These are phyloP conservation scores for Colletotrichum tropicale DNA, from an alignment of 2,329 filamentous ascomycete species.

Conservation along the genomic window DNA sequence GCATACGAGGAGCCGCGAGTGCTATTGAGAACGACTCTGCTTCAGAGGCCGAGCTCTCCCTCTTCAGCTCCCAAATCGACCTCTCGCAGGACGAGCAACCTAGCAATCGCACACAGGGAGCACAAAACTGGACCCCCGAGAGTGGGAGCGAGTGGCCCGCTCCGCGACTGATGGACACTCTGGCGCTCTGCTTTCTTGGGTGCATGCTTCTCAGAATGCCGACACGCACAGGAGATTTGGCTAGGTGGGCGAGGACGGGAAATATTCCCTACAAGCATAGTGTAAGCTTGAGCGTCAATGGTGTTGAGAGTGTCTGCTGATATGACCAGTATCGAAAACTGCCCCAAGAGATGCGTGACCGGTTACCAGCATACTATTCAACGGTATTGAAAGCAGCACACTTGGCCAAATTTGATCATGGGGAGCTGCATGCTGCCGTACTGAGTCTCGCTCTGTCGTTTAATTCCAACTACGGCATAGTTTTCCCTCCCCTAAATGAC, in stretches of 20 bases:
- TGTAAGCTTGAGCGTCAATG: conserved; percentile 41
- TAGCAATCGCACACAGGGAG: conserved; percentile 33
- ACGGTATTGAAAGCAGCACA: conserved; percentile 58
- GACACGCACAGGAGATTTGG: conserved; percentile 75
- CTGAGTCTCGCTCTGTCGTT: conserved; percentile 68
- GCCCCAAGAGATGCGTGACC: conserved; percentile 67
- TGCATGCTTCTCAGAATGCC: conserved; percentile 77
- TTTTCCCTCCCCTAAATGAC: conserved; percentile 75
- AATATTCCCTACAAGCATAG: conserved; percentile 76
- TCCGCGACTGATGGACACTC: conserved; percentile 75
- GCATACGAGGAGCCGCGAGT: conserved; percentile 51
- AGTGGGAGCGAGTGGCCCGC: conserved; percentile 54
- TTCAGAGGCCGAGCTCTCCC: conserved; percentile 31
- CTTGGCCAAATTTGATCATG: conserved; percentile 46
- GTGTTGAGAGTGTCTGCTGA: not conserved
- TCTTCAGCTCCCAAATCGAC: conserved; percentile 44
- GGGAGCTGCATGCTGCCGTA: conserved; percentile 68
- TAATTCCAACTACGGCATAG: conserved; percentile 69
- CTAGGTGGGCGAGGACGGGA: conserved; percentile 68
- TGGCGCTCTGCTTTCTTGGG: conserved; percentile 82
- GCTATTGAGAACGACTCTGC: conserved; percentile 29
- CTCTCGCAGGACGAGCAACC: conserved; percentile 25
- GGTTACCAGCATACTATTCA: conserved; percentile 67
- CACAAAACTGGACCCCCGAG: conserved; percentile 49
- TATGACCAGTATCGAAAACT: conserved; percentile 55